Evolutionary conservation across 768 basidiomycete species (phyloP).

Genomic region (Leccinum subgranulosum): DNA sequence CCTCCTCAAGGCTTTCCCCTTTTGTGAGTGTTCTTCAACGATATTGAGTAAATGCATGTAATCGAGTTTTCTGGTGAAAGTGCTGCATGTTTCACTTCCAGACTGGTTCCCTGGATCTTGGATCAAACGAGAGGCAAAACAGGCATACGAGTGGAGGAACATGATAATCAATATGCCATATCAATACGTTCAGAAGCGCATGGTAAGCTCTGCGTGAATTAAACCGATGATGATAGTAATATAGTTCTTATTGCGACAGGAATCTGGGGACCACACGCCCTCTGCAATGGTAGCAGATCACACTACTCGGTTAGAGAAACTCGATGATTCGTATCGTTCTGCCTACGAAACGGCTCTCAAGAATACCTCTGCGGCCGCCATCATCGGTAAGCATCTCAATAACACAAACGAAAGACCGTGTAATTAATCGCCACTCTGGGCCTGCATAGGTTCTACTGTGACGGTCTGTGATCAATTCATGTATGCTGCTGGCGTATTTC

Average conservation of each 20-base stretch:
- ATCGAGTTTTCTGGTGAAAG: background rate
- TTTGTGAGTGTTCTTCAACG: background rate
- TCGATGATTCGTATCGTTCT: background rate
- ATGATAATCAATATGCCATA: conserved; percentile 5
- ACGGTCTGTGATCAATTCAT: background rate
- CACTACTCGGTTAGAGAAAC: conserved; percentile 2
- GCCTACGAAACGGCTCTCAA: conserved; percentile 1
- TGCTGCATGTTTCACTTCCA: conserved; percentile 8
- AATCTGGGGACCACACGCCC: background rate
- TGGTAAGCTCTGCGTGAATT: background rate
- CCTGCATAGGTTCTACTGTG: background rate
- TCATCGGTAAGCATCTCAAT: conserved; percentile 2
- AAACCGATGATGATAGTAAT: background rate
- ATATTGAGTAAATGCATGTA: background rate
- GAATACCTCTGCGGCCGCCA: conserved; percentile 1
- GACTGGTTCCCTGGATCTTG: conserved; percentile 11
- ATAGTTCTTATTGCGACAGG: background rate
- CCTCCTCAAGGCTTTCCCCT: background rate
- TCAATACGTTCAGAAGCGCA: background rate
- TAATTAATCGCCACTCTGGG: background rate
- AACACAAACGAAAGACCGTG: background rate
- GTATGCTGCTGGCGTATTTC: background rate
- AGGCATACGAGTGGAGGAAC: background rate
- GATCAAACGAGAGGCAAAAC: conserved; percentile 2
- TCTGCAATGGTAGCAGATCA: conserved; percentile 11